Base-by-base conservation (phyloP, 257 asterid genomes). In the Eucommia ulmoides region DNA sequence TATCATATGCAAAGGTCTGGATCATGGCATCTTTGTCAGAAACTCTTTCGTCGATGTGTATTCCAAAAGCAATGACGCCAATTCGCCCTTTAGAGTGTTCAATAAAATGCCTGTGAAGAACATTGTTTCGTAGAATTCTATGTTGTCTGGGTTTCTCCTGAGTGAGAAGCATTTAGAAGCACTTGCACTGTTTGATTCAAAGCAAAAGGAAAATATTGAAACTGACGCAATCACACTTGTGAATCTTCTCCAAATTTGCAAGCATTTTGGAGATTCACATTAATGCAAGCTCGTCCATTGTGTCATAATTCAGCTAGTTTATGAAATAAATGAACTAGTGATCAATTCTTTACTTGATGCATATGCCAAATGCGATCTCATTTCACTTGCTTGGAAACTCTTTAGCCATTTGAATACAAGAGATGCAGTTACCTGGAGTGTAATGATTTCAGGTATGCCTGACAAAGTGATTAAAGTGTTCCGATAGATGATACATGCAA, bases 361-460 rank as follows among this genome's bases (percentile, higher is more conserved):
- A 24, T 88, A 84, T 67, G 83, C 94, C 20, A 88, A 81, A 51
- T 82, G 93, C 62, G 62, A 70, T 58, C 81, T 63, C 69, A 72
- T 82, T 51, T 41, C 50, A 53, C 49, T 57, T 65, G 78, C 94
- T 1, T 70, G 82, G 80, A 68, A 64, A 51, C 66, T 75, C 38
- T 88, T 88, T 66, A 54, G 64, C 68, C 75, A 48, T 54, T 69
- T 78, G 41, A 62, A 54, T 54, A 66, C 49, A 58, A 81, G 72
- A 22, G 95, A 88, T 72, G 55, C 54, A 19, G 79, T 88, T 24
- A 82, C 93, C 15, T 84, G 97, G 97, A 84, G 91, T 76, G 80
- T 95, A 55, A 88, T 88, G 89, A 84, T 88, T 60, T 77, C 96
- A 18, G 83, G 93, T 60, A 66, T 88, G 80, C 93, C 93, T 8